These are phyloP conservation scores for Colletotrichum tanaceti DNA, from an alignment of 2,329 filamentous ascomycete species.

Conservation along the genomic window DNA sequence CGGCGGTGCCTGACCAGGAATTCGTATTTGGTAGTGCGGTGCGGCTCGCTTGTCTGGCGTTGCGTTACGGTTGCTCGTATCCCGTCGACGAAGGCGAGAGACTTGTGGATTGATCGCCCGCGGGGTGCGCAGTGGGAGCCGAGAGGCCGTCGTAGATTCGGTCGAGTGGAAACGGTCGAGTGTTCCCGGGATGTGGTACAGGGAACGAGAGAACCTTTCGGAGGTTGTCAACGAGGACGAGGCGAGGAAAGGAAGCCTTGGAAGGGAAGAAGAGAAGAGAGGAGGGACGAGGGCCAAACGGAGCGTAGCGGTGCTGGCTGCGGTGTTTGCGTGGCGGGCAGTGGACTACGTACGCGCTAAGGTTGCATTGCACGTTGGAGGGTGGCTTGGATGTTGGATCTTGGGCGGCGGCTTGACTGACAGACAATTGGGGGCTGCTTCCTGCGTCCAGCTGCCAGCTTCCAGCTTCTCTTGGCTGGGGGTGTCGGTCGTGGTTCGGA, in stretches of 20 bases:
- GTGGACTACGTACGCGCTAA: too few relatives aligned
- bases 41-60: conserved; percentile 24
- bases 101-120: background rate
- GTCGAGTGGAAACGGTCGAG: background rate
- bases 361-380: conserved; percentile 10
- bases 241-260: background rate
- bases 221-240: background rate
- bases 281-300: background rate
- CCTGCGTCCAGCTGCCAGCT: too few relatives aligned
- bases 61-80: conserved; percentile 28
- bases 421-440: too few relatives aligned
- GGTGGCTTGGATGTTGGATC: conserved; percentile 33
- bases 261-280: conserved; percentile 3
- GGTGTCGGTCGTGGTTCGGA: background rate
- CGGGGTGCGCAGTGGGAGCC: background rate
- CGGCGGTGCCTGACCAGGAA: conserved; percentile 11
- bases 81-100: conserved; percentile 4
- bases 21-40: conserved; percentile 28
- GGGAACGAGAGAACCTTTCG: background rate
- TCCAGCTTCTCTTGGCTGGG: too few relatives aligned
- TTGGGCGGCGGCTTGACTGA: conserved; percentile 42
- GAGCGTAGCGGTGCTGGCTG: too few relatives aligned
- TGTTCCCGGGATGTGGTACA: background rate
- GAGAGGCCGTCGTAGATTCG: background rate
- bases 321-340: too few relatives aligned